Base-by-base conservation (phyloP, 2,329 filamentous ascomycete genomes). In the Talaromyces sp. region DNA sequence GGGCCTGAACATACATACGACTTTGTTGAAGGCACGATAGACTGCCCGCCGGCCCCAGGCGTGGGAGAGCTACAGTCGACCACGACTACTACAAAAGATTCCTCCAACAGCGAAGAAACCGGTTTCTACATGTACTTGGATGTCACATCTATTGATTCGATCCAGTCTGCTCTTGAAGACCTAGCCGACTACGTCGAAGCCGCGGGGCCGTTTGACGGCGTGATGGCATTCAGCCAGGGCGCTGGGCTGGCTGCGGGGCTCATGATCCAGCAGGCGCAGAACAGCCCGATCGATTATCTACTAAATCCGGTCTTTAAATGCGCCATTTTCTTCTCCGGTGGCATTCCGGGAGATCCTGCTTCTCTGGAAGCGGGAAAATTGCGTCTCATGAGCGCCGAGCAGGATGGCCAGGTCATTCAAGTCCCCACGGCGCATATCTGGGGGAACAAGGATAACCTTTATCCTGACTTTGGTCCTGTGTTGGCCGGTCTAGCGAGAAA, bases 171-270 rank as follows among this genome's bases (percentile, higher is more conserved):
- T 47, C 27, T 58, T 19, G 58, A 61, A 17, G 61, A 64, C 7
- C 44, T 71, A 19, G 65, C 70, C 13, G 55, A 32, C 11, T 65
- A 70, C 25, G n/a, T 30, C 2, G 66, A 68, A 0, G 67, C 30
- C 55, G 53, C 58, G 22, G 55, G 59, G 9, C 59, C 59, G n/a
- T 61, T 70, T 19, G 67, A 65, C 19, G 70, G 68, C 8, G 60
- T 71, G 17, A 65, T 72, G 19, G 70, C 68, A 4, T 71, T 67
- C 52, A 68, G 66, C 3, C 68, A 70, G 55, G 70, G 70, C 27
- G 69, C 65, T 6, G 61, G 64, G 17, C 63, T 70, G 10, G 69
- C 66, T 0, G 67, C 67, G 13, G 66, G 66, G 8, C 63, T 69
- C 25, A 55, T 71, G 53, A 36, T 55, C 15, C 53, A 7, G 17